Percentiles rank a stretch among this genome's conserved stretches.
phyloP scores from a whole-genome alignment of 2,329 filamentous ascomycete species.

The Aureobasidium sp. region DNA sequence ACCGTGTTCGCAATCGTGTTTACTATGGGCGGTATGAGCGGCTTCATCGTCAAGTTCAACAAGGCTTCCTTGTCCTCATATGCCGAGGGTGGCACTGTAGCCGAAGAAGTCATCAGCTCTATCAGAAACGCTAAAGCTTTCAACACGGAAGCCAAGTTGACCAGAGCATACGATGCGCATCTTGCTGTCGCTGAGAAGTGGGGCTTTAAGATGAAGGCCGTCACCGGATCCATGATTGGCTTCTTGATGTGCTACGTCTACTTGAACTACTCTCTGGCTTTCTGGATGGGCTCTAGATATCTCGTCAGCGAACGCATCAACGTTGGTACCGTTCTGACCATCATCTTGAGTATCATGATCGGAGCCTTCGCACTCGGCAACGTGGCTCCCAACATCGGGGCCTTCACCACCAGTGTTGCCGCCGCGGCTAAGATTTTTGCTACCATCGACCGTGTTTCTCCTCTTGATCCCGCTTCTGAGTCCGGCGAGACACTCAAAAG shows the following conservation, averaged over 20 bases:
- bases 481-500: slow-evolving; percentile 64
- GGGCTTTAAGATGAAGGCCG: slow-evolving; percentile 67
- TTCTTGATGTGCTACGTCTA: slow-evolving; percentile 78
- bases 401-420: slow-evolving; percentile 74
- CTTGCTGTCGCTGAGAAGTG: slow-evolving; percentile 63
- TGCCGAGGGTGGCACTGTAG: slow-evolving; percentile 75
- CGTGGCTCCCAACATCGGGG: slow-evolving; percentile 74
- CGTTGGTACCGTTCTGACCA: slow-evolving; percentile 68
- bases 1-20: slow-evolving; percentile 73
- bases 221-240: slow-evolving; percentile 70
- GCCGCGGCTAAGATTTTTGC: slow-evolving; percentile 88
- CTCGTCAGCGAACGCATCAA: slow-evolving; percentile 57
- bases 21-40: slow-evolving; percentile 65
- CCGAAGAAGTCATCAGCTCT: slow-evolving; percentile 90
- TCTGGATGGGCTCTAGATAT: slow-evolving; percentile 79
- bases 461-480: slow-evolving; percentile 66
- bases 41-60: slow-evolving; percentile 71
- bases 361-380: slow-evolving; percentile 88
- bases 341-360: slow-evolving; percentile 85
- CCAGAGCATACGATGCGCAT: slow-evolving; percentile 72
- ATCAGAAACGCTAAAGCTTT: slow-evolving; percentile 90
- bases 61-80: slow-evolving; percentile 72
- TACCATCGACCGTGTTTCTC: slow-evolving; percentile 82
- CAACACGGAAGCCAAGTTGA: slow-evolving; percentile 86
- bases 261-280: slow-evolving; percentile 77